Evolutionary conservation across 257 asterid genomes (phyloP).

Genomic region (Capsicum baccatum): DNA sequence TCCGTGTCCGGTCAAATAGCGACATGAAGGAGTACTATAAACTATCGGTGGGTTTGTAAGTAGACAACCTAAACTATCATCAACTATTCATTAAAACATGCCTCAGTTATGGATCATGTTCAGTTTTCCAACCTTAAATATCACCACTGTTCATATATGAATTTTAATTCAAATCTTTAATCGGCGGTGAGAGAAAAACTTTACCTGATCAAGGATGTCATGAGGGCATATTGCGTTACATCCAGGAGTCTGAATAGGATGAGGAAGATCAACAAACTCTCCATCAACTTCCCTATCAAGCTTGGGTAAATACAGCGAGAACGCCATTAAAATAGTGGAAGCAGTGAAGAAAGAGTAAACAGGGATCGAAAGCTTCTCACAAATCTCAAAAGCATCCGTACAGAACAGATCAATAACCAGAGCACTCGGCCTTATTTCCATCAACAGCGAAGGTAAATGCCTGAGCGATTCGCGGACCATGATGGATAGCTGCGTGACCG

Average conservation of each 20-base stretch:
- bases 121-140: too few relatives aligned
- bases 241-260: conserved; percentile 46
- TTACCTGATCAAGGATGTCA: conserved; percentile 42
- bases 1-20: too few relatives aligned
- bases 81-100: too few relatives aligned
- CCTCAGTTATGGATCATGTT: too few relatives aligned
- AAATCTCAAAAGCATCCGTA: conserved; percentile 46
- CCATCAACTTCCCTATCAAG: conserved; percentile 46
- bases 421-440: conserved; percentile 28
- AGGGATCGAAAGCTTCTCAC: conserved; percentile 43
- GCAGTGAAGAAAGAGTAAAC: conserved; percentile 48
- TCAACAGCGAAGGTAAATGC: conserved; percentile 32
- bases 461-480: conserved; percentile 42
- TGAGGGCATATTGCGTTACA: conserved; percentile 34
- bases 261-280: conserved; percentile 43
- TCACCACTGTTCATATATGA: too few relatives aligned
- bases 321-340: conserved; percentile 37
- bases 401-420: conserved; percentile 46
- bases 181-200: not conserved
- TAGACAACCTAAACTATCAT: too few relatives aligned
- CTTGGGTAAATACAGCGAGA: conserved; percentile 44
- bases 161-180: not conserved
- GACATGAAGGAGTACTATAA: too few relatives aligned
- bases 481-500: conserved; percentile 26
- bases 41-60: too few relatives aligned